A percentile compares a stretch with the other conserved stretches of the same genome.
phyloP scores from a whole-genome alignment of 805 yeast species.

The Cyberlindnera samutprakarnensis region DNA sequence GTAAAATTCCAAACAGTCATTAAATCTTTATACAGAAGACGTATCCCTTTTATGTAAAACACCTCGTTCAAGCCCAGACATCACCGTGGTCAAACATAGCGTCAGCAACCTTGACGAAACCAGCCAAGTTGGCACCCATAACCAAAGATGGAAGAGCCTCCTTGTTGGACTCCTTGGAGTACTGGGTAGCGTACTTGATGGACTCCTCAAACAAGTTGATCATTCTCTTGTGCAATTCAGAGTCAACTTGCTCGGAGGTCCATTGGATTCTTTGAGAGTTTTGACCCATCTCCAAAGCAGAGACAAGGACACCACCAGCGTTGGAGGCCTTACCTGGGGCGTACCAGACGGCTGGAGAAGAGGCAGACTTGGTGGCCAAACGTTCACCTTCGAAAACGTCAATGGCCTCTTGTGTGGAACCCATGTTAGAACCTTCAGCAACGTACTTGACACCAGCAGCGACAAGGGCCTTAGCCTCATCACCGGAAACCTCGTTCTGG shows the following conservation, averaged over 20 bases:
- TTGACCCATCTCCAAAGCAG: conserved; percentile 99
- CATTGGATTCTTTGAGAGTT: conserved; percentile 91
- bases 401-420: conserved; percentile 96
- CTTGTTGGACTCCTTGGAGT: conserved; percentile 60
- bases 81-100: conserved; percentile 99
- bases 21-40: conserved; percentile 1
- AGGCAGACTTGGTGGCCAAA: conserved; percentile 31
- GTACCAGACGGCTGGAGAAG: conserved; percentile 75
- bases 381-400: conserved; percentile 87
- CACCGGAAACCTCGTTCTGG: conserved; percentile 95
- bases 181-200: conserved; percentile 76
- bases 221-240: conserved; percentile 88
- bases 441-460: conserved; percentile 87
- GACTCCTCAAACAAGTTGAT: conserved; percentile 88
- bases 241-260: conserved; percentile 90
- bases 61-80: conserved; percentile 21
- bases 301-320: conserved; percentile 99
- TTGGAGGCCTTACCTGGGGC: conserved; percentile 99
- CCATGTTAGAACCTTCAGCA: conserved; percentile 99
- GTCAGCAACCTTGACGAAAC: conserved; percentile 96
- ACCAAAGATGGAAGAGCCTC: conserved; percentile 85
- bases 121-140: conserved; percentile 98
- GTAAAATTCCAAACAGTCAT: conserved; percentile 3
- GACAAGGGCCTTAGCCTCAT: conserved; percentile 90
- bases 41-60: background rate